Conservation (phyloP, 345 rosid species). For the Corchorus capsularis region DNA sequence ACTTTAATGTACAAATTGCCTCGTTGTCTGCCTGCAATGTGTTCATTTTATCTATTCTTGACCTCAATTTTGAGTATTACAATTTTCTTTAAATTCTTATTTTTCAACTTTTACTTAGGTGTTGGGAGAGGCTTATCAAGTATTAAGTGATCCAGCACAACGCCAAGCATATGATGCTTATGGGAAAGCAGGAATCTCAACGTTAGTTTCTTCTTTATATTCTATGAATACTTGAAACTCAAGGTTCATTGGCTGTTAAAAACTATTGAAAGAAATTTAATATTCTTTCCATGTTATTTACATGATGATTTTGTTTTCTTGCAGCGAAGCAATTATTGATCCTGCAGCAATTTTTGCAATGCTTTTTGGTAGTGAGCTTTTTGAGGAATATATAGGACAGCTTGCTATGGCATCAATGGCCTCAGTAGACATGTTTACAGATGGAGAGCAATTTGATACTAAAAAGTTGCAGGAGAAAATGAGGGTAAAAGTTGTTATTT, state of each 20-base stretch:
- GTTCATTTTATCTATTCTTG: not conserved
- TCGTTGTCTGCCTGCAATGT: not conserved
- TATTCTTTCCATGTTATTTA: conserved; percentile 12
- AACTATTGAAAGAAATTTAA: conserved; percentile 14
- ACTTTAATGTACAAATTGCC: not conserved
- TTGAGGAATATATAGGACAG: conserved; percentile 92
- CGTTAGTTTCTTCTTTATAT: conserved; percentile 58
- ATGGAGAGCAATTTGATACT: conserved; percentile 82
- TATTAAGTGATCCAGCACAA: conserved; percentile 84
- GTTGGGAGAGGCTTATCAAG: conserved; percentile 98
- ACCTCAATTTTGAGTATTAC: not conserved
- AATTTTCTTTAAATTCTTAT: not conserved
- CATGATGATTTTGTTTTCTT: conserved; percentile 25
- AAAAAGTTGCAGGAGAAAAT: conserved; percentile 89
- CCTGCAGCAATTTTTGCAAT: conserved; percentile 96
- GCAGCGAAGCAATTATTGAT: conserved; percentile 88
- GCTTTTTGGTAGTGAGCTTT: conserved; percentile 99
- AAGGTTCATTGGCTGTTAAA: conserved; percentile 21
- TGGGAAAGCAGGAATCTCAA: conserved; percentile 96
- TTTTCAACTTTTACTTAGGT: conserved; percentile 42
- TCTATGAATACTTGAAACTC: conserved; percentile 20
- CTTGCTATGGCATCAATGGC: conserved; percentile 99
- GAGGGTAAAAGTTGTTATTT: conserved; percentile 50
- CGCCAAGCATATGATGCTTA: conserved; percentile 90
- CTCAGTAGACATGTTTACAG: conserved; percentile 82